These are phyloP conservation scores for Aspergillus novoparasiticus DNA, from an alignment of 2,329 filamentous ascomycete species.

Conservation along the genomic window DNA sequence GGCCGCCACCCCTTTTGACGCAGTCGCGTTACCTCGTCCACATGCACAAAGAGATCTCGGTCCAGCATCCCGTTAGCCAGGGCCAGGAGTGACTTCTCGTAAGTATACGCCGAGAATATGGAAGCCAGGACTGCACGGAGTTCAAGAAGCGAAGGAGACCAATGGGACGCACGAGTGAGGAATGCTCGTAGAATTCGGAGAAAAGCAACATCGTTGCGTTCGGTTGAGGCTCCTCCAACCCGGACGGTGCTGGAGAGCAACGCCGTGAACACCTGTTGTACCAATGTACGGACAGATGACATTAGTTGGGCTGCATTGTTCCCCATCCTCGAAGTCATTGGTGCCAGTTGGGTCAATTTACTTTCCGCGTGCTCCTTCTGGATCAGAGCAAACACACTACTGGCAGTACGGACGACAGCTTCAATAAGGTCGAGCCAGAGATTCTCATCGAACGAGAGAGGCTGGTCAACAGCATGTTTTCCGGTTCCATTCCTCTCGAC, in stretches of 20 bases:
- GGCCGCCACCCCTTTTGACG: slow-evolving; percentile 89
- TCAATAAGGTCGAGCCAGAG: slow-evolving; percentile 70
- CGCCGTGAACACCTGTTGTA: slow-evolving; percentile 89
- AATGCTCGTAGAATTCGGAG: slow-evolving; percentile 87
- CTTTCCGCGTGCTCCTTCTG: slow-evolving; percentile 36
- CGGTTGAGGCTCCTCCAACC: slow-evolving; percentile 32
- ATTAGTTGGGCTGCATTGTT: slow-evolving; percentile 53
- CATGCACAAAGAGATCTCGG: slow-evolving; percentile 82
- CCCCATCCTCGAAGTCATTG: slow-evolving; percentile 18
- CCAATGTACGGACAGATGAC: slow-evolving; percentile 70
- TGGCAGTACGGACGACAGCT: slow-evolving; percentile 64
- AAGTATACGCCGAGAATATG: slow-evolving; percentile 93
- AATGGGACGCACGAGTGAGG: slow-evolving; percentile 75
- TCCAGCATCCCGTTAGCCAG: slow-evolving; percentile 87
- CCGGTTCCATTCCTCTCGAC: slow-evolving; percentile 37
- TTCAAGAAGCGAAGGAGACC: slow-evolving; percentile 84
- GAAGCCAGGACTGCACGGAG: slow-evolving; percentile 81
- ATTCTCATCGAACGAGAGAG: slow-evolving; percentile 62
- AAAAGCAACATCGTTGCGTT: slow-evolving; percentile 70
- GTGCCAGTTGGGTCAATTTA: slow-evolving; percentile 19
- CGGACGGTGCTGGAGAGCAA: slow-evolving; percentile 74
- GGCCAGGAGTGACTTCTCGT: slow-evolving; percentile 85
- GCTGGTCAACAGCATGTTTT: slow-evolving; percentile 55
- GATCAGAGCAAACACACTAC: slow-evolving; percentile 62
- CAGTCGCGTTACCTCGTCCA: slow-evolving; percentile 72